Base-by-base conservation (phyloP, 495 filamentous ascomycete species). In the Neurospora sp. region DNA sequence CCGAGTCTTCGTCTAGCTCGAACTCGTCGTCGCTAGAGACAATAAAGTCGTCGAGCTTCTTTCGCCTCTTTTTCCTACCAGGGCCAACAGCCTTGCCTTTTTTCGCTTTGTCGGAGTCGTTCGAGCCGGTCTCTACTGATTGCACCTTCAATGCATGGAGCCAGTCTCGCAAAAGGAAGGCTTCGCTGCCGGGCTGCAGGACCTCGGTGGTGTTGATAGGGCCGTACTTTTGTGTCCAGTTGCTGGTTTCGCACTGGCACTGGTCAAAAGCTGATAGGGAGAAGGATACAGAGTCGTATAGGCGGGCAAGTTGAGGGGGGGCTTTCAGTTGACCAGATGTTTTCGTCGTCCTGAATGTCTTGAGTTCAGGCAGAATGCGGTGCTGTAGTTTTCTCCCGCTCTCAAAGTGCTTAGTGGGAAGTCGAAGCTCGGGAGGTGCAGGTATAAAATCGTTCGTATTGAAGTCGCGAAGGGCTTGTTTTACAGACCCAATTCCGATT, bases 191-290 rank as follows among this genome's bases (percentile, higher is more conserved):
- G 22, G 83, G 77, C 77, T 97, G 94, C 31, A 99, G 87, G 1
- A 97, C 91, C 73, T 94, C 88, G 7, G 83, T 83, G 1, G 93
- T 89, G 35, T 79, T 83, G 39, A 77, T 82, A 0, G 96, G 96
- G 1, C 93, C 89, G 83, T 98, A 97, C 75, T 99, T 99, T 39
- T 94, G 90, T 3, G 83, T 76, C 96, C 96, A 99, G 48, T 89
- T 81, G 37, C 85, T 83, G 1, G 83, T 85, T 76, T 98, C 96
- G 75, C 90, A 97, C 48, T 88, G 84, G 20, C 88, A 90, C 74
- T 79, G 88, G 81, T 99, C 96, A 77, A 96, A 98, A 18, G 96
- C 89, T 1, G 90, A 93, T 18, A 93, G 84, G 0, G 87, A 85
- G 3, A 81, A 84, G 20, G 82, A 78, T 27, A 98, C 86, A 6